Base-by-base conservation (phyloP, 768 basidiomycete genomes). In the Coprinopsis marcescibilis region DNA sequence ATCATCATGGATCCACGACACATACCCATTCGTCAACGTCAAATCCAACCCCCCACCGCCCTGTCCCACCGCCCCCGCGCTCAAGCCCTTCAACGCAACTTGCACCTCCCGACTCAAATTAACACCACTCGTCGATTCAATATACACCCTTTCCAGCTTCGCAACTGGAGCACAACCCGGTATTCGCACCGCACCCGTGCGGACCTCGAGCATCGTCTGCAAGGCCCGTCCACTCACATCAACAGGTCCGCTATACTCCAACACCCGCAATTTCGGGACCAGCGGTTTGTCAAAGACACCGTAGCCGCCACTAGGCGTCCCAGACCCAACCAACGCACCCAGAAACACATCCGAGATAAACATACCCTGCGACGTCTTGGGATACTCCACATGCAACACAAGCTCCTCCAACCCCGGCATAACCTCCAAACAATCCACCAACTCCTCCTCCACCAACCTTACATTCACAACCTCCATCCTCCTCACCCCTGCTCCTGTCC, bases 221-320 rank as follows among this genome's bases (percentile, higher is more conserved):
- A 38, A 24, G 14, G 35, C 23, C 10, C 35, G 1, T 15, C 17
- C 34, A 3, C 34, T 46, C 1, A 46, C 24, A n/a, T 25, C 26
- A 23, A 46, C 19, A 36, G 45, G 45, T 1, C 34, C 45, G 6
- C 34, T 38, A 19, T 36, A 46, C 6, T 37, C 45, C 21, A 46
- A 46, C 4, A n/a, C 4, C 25, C n/a, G 12, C 10, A 46, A 15
- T n/a, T 38, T 23, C 3, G 35, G 45, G 15, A 38, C 26, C 8
- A 38, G 45, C 20, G 45, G 21, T 17, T 25, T 15, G 23, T 46
- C 45, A 4, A 38, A 38, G n/a, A n/a, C n/a, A n/a, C n/a, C n/a
- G n/a, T n/a, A n/a, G n/a, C n/a, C n/a, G n/a, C n/a, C n/a, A n/a
- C n/a, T n/a, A 4, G 36, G 45, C 24, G 38, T 34, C 4, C 14